These are phyloP conservation scores for Talaromyces sp. DNA, from an alignment of 2,329 filamentous ascomycete species.

Conservation along the genomic window DNA sequence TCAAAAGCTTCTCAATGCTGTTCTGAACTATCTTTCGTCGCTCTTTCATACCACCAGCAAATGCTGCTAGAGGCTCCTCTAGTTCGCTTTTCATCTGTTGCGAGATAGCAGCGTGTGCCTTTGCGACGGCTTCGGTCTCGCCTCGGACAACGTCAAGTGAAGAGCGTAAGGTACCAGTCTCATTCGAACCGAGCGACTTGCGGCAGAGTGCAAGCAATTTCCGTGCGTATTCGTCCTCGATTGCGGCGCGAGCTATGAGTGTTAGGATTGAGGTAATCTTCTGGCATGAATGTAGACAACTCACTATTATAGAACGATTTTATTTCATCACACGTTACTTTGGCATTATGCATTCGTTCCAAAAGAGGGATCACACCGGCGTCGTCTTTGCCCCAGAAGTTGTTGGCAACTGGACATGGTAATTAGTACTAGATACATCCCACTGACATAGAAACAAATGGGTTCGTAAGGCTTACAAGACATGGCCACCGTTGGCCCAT, in stretches of 20 bases:
- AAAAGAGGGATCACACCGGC: slow-evolving; percentile 87
- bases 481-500: slow-evolving; percentile 60
- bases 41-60: slow-evolving; percentile 93
- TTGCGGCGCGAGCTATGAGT: slow-evolving; percentile 69
- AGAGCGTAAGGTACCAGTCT: slow-evolving; percentile 73
- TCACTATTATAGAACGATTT: slow-evolving; percentile 81
- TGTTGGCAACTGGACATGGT: slow-evolving; percentile 76
- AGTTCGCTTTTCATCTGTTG: slow-evolving; percentile 93
- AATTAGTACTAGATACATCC: slow-evolving; percentile 29
- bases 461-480: slow-evolving; percentile 52
- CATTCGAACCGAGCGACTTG: slow-evolving; percentile 83
- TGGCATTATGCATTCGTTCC: slow-evolving; percentile 90
- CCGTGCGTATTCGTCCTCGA: slow-evolving; percentile 93
- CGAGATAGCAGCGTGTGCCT: slow-evolving; percentile 85
- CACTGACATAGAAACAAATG: too few species aligned
- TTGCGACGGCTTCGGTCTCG: slow-evolving; percentile 89
- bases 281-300: slow-evolving; percentile 21
- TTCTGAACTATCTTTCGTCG: slow-evolving; percentile 92
- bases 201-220: slow-evolving; percentile 81
- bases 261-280: background rate
- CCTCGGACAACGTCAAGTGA: slow-evolving; percentile 84
- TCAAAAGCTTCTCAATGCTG: slow-evolving; percentile 89
- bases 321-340: slow-evolving; percentile 89
- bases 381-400: slow-evolving; percentile 99
- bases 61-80: slow-evolving; percentile 87